Conservation (phyloP, 331 rosid genomes). For the Rosa hybrid region DNA sequence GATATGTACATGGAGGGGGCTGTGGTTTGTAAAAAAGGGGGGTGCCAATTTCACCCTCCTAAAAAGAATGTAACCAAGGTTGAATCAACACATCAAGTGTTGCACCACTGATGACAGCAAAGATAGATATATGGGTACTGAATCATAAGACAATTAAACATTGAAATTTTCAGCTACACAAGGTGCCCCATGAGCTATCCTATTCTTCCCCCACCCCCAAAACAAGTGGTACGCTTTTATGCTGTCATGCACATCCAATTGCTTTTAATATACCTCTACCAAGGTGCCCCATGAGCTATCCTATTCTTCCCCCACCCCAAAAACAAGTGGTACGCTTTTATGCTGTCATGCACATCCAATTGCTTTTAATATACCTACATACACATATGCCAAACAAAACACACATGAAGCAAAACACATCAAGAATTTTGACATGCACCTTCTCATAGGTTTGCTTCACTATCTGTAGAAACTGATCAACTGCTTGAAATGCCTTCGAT, state of each 20-base stretch:
- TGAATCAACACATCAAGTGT: background rate
- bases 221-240: background rate
- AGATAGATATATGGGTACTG: background rate
- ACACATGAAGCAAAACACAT: slow-evolving; percentile 19
- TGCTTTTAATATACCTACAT: slow-evolving; percentile 19
- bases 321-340: background rate
- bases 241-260: slow-evolving; percentile 1
- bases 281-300: background rate
- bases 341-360: background rate
- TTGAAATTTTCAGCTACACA: background rate
- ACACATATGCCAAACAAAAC: slow-evolving; percentile 21
- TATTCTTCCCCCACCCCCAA: background rate
- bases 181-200: background rate
- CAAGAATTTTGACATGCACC: slow-evolving; percentile 44
- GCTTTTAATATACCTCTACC: slow-evolving; percentile 18
- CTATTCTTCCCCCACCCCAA: background rate
- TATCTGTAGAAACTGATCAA: slow-evolving; percentile 77
- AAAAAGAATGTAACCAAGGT: background rate
- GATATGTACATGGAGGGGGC: background rate
- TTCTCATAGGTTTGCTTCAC: slow-evolving; percentile 70
- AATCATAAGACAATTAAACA: background rate
- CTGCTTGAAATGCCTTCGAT: slow-evolving; percentile 81
- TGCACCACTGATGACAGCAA: background rate
- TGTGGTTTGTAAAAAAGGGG: background rate
- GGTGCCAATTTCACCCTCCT: background rate